A percentile compares a stretch with the other conserved stretches of the same genome.
Evolutionary conservation across 2,329 filamentous ascomycete species (phyloP).

Genomic region (Alternaria arborescens): DNA sequence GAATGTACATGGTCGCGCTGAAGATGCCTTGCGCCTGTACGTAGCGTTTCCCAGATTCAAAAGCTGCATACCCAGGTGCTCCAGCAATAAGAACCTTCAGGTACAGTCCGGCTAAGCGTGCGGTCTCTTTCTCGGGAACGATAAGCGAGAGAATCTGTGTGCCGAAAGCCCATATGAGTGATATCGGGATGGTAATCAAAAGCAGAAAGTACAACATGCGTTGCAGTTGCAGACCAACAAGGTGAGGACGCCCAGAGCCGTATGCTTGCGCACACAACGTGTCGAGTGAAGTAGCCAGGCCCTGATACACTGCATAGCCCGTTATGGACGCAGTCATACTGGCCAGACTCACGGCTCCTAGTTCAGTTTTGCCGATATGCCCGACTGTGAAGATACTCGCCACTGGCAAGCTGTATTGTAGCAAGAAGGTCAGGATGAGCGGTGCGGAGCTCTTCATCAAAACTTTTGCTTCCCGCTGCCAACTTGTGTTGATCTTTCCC

Average conservation of each 20-base stretch:
- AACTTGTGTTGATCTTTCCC: constrained; percentile 86
- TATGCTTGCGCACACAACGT: constrained; percentile 95
- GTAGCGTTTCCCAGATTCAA: constrained; percentile 84
- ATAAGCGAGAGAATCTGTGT: constrained; percentile 69
- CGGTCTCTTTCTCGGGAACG: constrained; percentile 76
- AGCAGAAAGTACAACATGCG: constrained; percentile 82
- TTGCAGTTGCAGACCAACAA: constrained; percentile 85
- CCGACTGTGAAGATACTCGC: constrained; percentile 60
- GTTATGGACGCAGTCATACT: constrained; percentile 61
- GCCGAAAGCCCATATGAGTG: constrained; percentile 73
- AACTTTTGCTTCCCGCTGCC: constrained; percentile 88
- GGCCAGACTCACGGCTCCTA: constrained; percentile 59
- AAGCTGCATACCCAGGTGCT: constrained; percentile 77
- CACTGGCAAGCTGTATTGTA: constrained; percentile 60
- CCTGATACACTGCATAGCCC: constrained; percentile 59
- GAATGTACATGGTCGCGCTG: constrained; percentile 80
- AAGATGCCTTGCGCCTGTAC: constrained; percentile 91
- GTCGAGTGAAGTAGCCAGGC: constrained; percentile 88
- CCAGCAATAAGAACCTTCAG: constrained; percentile 74
- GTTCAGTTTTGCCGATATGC: constrained; percentile 58
- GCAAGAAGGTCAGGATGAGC: constrained; percentile 57
- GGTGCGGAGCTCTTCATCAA: constrained; percentile 64
- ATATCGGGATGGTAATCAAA: constrained; percentile 75
- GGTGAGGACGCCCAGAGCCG: constrained; percentile 85
- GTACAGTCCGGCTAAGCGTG: constrained; percentile 75